A percentile compares a stretch with the other conserved stretches of the same genome.
These are phyloP conservation scores for Chrysanthemum lavandulifolium DNA, from an alignment of 129 eudicot species.

Conservation along the genomic window DNA sequence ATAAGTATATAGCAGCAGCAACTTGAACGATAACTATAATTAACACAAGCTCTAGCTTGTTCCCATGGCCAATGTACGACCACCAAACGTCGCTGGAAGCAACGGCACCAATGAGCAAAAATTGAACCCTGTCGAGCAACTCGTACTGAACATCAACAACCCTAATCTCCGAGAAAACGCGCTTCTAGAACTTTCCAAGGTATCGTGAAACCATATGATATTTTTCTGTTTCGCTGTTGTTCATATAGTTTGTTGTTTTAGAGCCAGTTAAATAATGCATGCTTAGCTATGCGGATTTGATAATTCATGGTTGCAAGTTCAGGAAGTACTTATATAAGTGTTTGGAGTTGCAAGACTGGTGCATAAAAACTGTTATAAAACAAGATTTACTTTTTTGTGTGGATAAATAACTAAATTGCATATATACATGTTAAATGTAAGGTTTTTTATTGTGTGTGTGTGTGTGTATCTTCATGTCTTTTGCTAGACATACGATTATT, in stretches of 20 bases:
- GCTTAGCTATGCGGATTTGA: not conserved
- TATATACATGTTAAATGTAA: no score
- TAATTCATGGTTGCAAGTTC: slow-evolving; percentile 4
- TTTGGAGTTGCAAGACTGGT: not conserved
- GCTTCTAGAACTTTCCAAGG: slow-evolving; percentile 91
- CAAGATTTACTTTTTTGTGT: not conserved
- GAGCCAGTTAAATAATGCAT: not conserved
- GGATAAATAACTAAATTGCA: not conserved
- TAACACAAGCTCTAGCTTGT: not conserved
- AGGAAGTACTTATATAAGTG: not conserved
- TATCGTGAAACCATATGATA: not conserved
- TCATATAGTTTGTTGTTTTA: slow-evolving; percentile 9
- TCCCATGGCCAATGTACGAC: not conserved
- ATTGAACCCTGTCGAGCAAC: slow-evolving; percentile 75
- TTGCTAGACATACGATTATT: not conserved
- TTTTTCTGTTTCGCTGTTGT: no score
- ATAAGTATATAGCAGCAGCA: no score
- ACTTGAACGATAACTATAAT: no score
- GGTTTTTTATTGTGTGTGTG: slow-evolving; percentile 7
- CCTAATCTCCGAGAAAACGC: slow-evolving; percentile 87
- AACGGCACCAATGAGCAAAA: slow-evolving; percentile 41
- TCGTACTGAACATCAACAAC: slow-evolving; percentile 76
- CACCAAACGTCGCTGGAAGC: slow-evolving; percentile 30
- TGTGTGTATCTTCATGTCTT: not conserved
- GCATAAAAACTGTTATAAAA: not conserved